These are phyloP conservation scores for Miscanthus lutarioriparius DNA, from an alignment of 176 grass and related monocot species.

Conservation along the genomic window DNA sequence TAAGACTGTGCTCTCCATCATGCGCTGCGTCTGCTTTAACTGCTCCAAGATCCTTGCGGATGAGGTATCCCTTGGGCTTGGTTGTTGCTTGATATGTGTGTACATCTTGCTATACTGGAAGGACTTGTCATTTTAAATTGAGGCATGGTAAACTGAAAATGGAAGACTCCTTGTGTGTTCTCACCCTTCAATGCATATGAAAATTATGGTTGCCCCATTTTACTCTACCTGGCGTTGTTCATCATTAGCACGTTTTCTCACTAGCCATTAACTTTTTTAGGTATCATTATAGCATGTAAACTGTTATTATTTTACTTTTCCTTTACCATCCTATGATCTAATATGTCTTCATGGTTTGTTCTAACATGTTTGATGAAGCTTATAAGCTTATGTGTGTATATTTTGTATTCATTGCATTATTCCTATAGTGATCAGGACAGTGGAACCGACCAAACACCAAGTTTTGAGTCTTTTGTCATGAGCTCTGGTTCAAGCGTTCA, in stretches of 20 bases:
- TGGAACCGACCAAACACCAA: neutral
- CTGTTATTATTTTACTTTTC: conserved; percentile 9
- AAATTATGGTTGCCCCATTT: neutral
- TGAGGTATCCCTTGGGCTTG: conserved; percentile 49
- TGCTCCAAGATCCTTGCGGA: conserved; percentile 98
- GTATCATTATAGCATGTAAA: neutral
- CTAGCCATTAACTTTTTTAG: neutral
- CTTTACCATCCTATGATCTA: neutral
- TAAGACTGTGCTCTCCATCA: conserved; percentile 93
- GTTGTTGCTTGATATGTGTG: neutral
- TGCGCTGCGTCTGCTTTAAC: conserved; percentile 99
- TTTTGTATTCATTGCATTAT: neutral
- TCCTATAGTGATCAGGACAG: neutral
- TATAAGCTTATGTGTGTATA: neutral
- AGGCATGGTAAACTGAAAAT: neutral
- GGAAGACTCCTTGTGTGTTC: neutral
- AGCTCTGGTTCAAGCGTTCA: conserved; percentile 2
- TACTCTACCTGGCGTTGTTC: neutral
- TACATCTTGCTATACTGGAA: neutral
- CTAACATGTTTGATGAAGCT: neutral
- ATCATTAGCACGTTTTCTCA: neutral
- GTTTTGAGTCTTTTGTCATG: neutral
- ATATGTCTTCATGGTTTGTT: neutral
- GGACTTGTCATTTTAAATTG: neutral
- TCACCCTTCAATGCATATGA: neutral